phyloP scores from a whole-genome alignment of 1,139 yeast species.

The Tardiomyces digboiensis region DNA sequence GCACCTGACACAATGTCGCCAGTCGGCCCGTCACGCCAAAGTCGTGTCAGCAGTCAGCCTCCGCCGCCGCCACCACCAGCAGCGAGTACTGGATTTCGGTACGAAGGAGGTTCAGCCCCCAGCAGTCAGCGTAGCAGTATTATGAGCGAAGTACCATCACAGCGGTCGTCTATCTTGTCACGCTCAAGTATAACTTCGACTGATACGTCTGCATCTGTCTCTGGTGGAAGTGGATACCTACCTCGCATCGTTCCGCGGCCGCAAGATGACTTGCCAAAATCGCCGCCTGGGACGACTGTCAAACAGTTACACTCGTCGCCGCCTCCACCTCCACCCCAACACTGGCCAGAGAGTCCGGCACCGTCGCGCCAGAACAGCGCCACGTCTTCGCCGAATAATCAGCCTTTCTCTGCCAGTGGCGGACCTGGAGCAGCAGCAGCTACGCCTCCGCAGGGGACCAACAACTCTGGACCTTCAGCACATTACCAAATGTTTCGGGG shows the following conservation, averaged over 20 bases:
- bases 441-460: not conserved
- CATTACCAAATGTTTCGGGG: not conserved
- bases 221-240: slow-evolving; percentile 1
- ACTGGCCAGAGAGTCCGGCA: not conserved
- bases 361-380: not conserved
- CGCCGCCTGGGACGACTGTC: slow-evolving; percentile 1
- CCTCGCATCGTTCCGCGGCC: slow-evolving; percentile 12
- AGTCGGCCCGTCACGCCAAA: not conserved
- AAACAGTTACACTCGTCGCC: slow-evolving; percentile 4
- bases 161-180: not conserved
- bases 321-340: not conserved
- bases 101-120: too few species aligned
- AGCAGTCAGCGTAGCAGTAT: not conserved
- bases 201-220: not conserved
- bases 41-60: not conserved
- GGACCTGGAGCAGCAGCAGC: too few species aligned
- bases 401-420: too few species aligned
- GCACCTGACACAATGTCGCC: not conserved
- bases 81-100: too few species aligned
- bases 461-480: not conserved
- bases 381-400: not conserved
- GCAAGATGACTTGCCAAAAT: slow-evolving; percentile 8
- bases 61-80: too few species aligned
- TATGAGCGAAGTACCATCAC: not conserved
- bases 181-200: not conserved